These are phyloP conservation scores for Tetrahymena thermophila DNA, from an alignment of 73 alveolate genomes.

Conservation along the genomic window DNA sequence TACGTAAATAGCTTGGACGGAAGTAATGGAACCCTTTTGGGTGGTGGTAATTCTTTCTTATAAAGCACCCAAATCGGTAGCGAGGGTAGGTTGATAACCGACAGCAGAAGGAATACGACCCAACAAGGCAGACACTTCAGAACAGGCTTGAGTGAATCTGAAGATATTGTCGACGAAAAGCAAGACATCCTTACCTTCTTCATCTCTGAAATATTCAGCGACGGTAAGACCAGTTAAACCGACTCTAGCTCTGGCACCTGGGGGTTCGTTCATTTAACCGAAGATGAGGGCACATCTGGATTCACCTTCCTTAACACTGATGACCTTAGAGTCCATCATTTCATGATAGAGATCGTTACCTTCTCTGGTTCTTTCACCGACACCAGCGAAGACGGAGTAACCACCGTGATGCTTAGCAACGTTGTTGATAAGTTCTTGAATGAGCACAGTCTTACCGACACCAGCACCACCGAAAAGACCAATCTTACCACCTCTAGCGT, in stretches of 20 bases:
- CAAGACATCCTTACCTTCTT: constrained; percentile 95
- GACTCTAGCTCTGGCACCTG: constrained; percentile 98
- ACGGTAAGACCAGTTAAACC: constrained; percentile 93
- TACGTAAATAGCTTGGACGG: constrained; percentile 95
- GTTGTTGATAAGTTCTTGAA: constrained; percentile 94
- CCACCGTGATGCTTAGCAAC: constrained; percentile 95
- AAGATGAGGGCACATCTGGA: constrained; percentile 93
- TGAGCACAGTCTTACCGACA: constrained; percentile 97
- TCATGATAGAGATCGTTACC: constrained; percentile 89
- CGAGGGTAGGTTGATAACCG: constrained; percentile 97
- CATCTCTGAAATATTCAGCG: constrained; percentile 98
- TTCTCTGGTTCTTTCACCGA: constrained; percentile 91
- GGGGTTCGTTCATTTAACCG: constrained; percentile 99
- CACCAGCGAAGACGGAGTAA: constrained; percentile 97
- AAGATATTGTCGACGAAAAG: constrained; percentile 95
- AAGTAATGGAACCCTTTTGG: constrained; percentile 94
- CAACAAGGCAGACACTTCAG: constrained; percentile 97
- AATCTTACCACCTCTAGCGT: constrained; percentile 93
- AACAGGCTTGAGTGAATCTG: constrained; percentile 97
- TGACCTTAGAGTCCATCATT: constrained; percentile 79
- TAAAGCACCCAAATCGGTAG: constrained; percentile 93
- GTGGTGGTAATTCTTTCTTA: constrained; percentile 96
- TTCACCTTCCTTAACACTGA: constrained; percentile 46
- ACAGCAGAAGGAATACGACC: constrained; percentile 98
- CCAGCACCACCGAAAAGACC: constrained; percentile 97